Evolutionary conservation across 2,329 filamentous ascomycete species (phyloP), one percentile per base, ranked within the genome.

Genomic region (Neonectria magnoliae): DNA sequence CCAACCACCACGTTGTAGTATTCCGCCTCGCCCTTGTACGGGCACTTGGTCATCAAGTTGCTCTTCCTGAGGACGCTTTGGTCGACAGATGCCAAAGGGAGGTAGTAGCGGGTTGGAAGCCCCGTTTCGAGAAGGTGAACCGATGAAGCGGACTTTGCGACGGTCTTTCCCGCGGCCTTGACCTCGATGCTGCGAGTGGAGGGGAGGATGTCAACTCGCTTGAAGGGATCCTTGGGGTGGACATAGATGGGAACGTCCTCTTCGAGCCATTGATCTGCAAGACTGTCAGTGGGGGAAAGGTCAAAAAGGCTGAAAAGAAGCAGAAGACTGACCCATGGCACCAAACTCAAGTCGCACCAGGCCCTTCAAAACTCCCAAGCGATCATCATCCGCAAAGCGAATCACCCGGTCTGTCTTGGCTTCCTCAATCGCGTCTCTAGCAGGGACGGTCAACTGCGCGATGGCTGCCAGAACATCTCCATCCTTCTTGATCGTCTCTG

Each of bases 171-270:
- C 8, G 78, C 75, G 4, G 86, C 68, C 22, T 80, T 79, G 41
- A 91, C 80, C 11, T 83, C 80, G 36, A 91, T 75, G 1, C 76
- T 76, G 1, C 89, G 84, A 2, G 81, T 79, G 0, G 88, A 90
- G 1, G 80, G 79, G 5, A 91, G 75, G 27, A 88, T 84, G 60
- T 91, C 89, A 64, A 92, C 80, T 13, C 90, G 84, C 68, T 89
- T 90, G 78, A 86, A 91, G 0, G 89, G 90, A 58, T 91, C 89
- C 67, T 90, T 91, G 0, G 89, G 89, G 63, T 92, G 90, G 4
- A 87, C 82, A 69, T 84, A 84, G 59, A 91, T 85, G 1, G 83
- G 84, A 1, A 80, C 78, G 55, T 90, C 87, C 76, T 91, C 89
- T 71, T 90, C 88, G 2, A 81, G 60, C 79, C 79, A 81, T 65